Evolutionary conservation across 1,139 yeast species (phyloP), one percentile per base, ranked within the genome.

Genomic region (Scheffersomyces stambukii): DNA sequence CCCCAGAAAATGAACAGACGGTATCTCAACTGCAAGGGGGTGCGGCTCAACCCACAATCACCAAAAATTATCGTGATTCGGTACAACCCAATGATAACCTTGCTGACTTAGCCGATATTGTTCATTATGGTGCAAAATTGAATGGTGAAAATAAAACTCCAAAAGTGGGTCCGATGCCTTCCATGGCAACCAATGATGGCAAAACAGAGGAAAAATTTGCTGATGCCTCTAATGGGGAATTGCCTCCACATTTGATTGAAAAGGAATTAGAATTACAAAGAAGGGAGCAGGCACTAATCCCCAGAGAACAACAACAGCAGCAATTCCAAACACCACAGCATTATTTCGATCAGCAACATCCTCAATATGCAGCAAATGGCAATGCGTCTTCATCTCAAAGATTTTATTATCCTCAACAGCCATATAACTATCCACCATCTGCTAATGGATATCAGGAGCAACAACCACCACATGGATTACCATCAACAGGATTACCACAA

Each of bases 61-160:
- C n/a, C n/a, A n/a, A n/a, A n/a, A n/a, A n/a, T n/a, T n/a, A 31
- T 26, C 35, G 50, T 25, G 48, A 43, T 25, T 45, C 51, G 10
- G 36, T 40, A 5, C 28, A 26, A 23, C 31, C 33, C 12, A 35
- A 29, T 18, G 62, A 54, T 25, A 54, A 66, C 36, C 53, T 70
- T 24, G 60, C 61, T 21, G 76, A 70, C 40, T 54, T 68, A 32
- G 50, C 70, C 3, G 70, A 64, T 38, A 64, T 66, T 35, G 75
- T 75, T 1, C 32, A 64, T 9, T 65, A 63, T 38, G 65, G 68
- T 3, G 68, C 63, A 13, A 27, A 16, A 8, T 27, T 30, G 13
- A 31, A 30, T 28, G 37, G 27, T 7, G 32, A 32, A 27, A 23
- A 28, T 21, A 21, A 6, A 14, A 13, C n/a, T 13, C 25, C 24